These are phyloP conservation scores for Aquanectria penicillioides DNA, from an alignment of 2,329 filamentous ascomycete species.

Conservation along the genomic window DNA sequence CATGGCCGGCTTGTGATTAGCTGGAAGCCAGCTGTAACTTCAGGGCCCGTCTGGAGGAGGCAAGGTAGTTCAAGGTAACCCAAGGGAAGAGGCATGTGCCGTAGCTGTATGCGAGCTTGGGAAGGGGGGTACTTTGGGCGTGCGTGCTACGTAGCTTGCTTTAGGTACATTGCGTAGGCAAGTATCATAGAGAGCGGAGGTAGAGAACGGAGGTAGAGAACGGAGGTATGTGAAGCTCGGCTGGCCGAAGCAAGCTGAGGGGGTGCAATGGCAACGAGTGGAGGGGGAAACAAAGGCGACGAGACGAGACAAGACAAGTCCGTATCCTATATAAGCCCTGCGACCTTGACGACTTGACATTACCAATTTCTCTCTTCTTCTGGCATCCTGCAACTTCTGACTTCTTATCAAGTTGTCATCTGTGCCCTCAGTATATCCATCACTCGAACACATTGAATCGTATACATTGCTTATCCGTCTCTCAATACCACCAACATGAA, in stretches of 20 bases:
- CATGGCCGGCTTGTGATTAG: background rate
- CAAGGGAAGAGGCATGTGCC: slow-evolving; percentile 9
- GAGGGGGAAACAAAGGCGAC: too few species aligned
- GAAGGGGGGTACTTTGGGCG: background rate
- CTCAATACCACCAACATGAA: slow-evolving; percentile 38
- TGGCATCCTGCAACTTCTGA: too few species aligned
- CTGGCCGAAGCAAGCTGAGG: slow-evolving; percentile 1
- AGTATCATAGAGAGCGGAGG: too few species aligned
- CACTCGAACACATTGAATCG: too few species aligned
- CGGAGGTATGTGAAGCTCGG: background rate
- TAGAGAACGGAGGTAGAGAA: too few species aligned
- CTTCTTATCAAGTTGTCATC: too few species aligned
- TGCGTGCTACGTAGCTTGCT: background rate
- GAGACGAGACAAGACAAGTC: background rate
- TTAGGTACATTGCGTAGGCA: too few species aligned
- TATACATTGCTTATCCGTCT: background rate
- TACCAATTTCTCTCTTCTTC: background rate
- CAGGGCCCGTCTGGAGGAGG: background rate
- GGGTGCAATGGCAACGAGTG: background rate
- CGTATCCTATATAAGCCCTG: slow-evolving; percentile 11
- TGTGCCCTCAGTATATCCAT: too few species aligned
- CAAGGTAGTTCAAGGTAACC: background rate
- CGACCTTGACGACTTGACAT: background rate
- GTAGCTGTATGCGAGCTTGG: background rate
- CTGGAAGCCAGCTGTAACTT: slow-evolving; percentile 4